These are phyloP conservation scores for Penicillium decumbens DNA, from an alignment of 2,329 filamentous ascomycete genomes.

Conservation along the genomic window DNA sequence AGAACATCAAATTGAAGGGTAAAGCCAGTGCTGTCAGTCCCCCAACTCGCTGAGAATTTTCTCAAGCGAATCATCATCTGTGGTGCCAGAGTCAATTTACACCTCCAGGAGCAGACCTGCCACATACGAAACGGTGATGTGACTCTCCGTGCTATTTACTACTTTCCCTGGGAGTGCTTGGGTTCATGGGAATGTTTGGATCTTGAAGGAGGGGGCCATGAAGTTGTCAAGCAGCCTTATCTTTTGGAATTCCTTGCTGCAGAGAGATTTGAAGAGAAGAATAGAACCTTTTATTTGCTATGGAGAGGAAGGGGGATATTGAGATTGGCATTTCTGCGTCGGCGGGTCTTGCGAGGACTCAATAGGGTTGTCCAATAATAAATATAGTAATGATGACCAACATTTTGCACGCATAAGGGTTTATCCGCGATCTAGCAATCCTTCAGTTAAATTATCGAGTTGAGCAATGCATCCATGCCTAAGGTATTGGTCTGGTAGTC, in stretches of 20 bases:
- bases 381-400: background rate
- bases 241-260: conserved; percentile 28
- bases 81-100: background rate
- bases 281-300: no score
- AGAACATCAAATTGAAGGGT: background rate
- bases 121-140: conserved; percentile 43
- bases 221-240: conserved; percentile 32
- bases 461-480: no score
- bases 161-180: conserved; percentile 37
- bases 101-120: background rate
- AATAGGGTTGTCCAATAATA: background rate
- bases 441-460: no score
- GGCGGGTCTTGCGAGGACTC: background rate
- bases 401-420: background rate
- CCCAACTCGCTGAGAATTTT: background rate
- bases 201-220: conserved; percentile 27
- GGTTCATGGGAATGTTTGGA: conserved; percentile 45
- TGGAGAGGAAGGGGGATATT: background rate
- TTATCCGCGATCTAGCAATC: no score
- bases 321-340: background rate
- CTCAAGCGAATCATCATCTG: background rate
- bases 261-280: conserved; percentile 4
- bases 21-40: background rate
- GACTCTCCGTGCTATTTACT: conserved; percentile 44
- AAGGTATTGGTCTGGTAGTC: background rate